Evolutionary conservation across 306 rosid species (phyloP).

Genomic region (Cajanus cajan): DNA sequence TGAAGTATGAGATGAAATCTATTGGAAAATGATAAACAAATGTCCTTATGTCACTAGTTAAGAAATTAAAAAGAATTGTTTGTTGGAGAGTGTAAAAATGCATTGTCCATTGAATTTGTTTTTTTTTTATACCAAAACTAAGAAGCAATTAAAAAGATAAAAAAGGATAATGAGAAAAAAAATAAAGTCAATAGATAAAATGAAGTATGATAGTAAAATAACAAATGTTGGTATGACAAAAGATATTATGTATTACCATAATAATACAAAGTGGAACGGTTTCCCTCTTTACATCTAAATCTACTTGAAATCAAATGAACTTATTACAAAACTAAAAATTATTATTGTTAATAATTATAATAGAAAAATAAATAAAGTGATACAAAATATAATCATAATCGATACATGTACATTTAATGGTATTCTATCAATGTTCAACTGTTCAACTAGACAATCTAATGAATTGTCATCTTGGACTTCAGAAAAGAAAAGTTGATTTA

Average conservation of each 20-base stretch:
- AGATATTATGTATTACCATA: slow-evolving; percentile 57
- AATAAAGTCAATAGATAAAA: not conserved
- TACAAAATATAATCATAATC: not conserved
- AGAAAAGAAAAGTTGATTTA: slow-evolving; percentile 69
- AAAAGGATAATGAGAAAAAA: not conserved
- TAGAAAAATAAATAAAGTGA: not conserved
- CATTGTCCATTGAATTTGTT: too few species aligned
- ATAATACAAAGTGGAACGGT: slow-evolving; percentile 43
- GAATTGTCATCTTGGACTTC: slow-evolving; percentile 68
- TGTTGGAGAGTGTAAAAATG: too few species aligned
- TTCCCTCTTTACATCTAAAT: slow-evolving; percentile 34
- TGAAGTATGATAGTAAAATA: slow-evolving; percentile 53
- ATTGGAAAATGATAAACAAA: too few species aligned
- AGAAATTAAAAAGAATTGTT: too few species aligned
- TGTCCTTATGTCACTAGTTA: too few species aligned
- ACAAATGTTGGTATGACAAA: slow-evolving; percentile 56
- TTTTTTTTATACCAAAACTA: not conserved
- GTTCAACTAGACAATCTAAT: slow-evolving; percentile 57
- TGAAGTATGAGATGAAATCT: too few species aligned
- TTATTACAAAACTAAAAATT: not conserved
- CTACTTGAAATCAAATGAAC: slow-evolving; percentile 33
- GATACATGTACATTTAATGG: slow-evolving; percentile 42
- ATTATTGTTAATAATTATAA: not conserved
- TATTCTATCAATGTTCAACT: slow-evolving; percentile 40
- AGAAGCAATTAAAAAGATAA: too few species aligned